Evolutionary conservation across 2,329 filamentous ascomycete genomes (phyloP), one percentile per base, ranked within the genome.

Genomic region (Aspergillus vadensis): DNA sequence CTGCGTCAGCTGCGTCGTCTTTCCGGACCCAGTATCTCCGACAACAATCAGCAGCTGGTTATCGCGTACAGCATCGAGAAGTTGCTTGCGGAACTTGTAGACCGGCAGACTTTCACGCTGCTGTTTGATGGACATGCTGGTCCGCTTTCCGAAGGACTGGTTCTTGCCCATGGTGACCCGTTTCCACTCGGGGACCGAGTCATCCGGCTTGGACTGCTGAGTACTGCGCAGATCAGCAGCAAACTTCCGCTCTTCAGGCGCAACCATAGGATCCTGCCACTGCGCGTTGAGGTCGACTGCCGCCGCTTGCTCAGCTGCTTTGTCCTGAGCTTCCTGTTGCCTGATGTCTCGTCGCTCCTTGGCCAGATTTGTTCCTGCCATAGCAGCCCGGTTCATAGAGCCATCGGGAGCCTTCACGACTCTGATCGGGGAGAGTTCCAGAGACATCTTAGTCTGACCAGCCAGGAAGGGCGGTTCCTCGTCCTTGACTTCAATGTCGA

Each of bases 391-490:
- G 74, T 99, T 99, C 77, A 99, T 88, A 4, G 94, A 98, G n/a
- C 95, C 95, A 76, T 99, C 95, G 0, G 95, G 96, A 1, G 95
- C 95, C 77, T 98, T 98, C 69, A 99, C 91, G 21, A 99, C 93
- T 65, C 96, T 86, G 63, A 99, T 99, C 0, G 95, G 95, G 2
- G 93, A 97, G 4, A 99, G 80, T 71, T 99, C 95, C 8, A 99
- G 82, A 9, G 92, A 97, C 73, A 97, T 93, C 72, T 97, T 97
- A 0, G 95, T 99, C 75, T 99, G 96, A 4, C 95, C 95, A 15
- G 91, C 91, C 64, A 99, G 78, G 81, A 99, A 99, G 0, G 95
- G 95, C 0, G 95, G 96, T 71, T 99, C 95, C 69, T 99, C 95
- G 63, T 99, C 95, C 67, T 89, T 86, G 30, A 99, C 91, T 76